These are phyloP conservation scores for Knoxia roxburghii DNA, from an alignment of 257 asterid species.

Conservation along the genomic window DNA sequence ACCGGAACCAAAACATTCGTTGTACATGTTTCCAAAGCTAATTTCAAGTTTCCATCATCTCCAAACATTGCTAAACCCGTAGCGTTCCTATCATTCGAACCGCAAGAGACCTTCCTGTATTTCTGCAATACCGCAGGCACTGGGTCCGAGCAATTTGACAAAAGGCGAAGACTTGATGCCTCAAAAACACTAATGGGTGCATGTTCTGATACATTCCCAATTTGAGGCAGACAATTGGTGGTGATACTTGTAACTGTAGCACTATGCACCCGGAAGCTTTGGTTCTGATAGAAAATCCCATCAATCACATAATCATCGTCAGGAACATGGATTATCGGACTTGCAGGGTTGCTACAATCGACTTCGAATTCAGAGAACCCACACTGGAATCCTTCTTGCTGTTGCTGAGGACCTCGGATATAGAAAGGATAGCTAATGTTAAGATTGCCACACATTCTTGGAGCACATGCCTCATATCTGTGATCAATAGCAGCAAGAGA, in stretches of 20 bases:
- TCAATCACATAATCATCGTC: slow-evolving; percentile 30
- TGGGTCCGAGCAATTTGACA: slow-evolving; percentile 29
- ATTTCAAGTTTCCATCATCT: slow-evolving; percentile 15
- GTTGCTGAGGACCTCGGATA: slow-evolving; percentile 17
- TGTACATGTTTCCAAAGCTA: slow-evolving; percentile 28
- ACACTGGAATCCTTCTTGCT: slow-evolving; percentile 42
- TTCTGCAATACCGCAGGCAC: slow-evolving; percentile 6
- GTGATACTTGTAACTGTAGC: slow-evolving; percentile 13
- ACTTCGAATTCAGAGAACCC: slow-evolving; percentile 38
- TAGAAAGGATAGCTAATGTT: slow-evolving; percentile 54
- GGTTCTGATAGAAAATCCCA: slow-evolving; percentile 25
- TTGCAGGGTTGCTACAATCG: slow-evolving; percentile 28
- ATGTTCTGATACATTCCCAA: slow-evolving; percentile 22
- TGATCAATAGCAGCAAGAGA: slow-evolving; percentile 26
- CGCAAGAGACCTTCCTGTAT: slow-evolving; percentile 18
- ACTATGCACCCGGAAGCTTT: slow-evolving; percentile 22
- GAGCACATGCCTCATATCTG: slow-evolving; percentile 38
- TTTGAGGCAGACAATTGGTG: slow-evolving; percentile 25
- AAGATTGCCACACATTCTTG: slow-evolving; percentile 30
- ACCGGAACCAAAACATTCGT: slow-evolving; percentile 39
- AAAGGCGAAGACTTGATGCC: slow-evolving; percentile 23
- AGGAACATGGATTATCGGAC: slow-evolving; percentile 28
- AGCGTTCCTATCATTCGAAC: neutral
- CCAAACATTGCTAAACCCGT: slow-evolving; percentile 35
- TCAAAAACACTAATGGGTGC: neutral